A percentile compares a stretch with the other conserved stretches of the same genome.
These are phyloP conservation scores for Phytophthora kernoviae DNA, from an alignment of 352 stramenopile species.

Conservation along the genomic window DNA sequence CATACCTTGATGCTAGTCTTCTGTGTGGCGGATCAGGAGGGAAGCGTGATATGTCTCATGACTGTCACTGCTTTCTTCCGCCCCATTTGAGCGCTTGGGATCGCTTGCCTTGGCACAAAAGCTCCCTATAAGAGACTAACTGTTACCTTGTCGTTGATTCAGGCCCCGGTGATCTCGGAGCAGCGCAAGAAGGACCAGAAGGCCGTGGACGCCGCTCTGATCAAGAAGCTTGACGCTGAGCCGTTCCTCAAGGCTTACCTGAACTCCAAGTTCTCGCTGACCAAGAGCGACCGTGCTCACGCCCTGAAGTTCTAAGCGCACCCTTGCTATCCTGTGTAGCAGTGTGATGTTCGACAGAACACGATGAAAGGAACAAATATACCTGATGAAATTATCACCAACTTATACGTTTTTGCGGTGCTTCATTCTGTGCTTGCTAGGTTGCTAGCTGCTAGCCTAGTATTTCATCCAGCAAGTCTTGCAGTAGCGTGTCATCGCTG, in stretches of 20 bases:
- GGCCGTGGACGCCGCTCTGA: constrained; percentile 93
- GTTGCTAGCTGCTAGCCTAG: constrained; percentile 25
- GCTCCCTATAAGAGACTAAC: constrained; percentile 67
- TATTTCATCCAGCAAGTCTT: constrained; percentile 81
- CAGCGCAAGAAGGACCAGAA: constrained; percentile 99
- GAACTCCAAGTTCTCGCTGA: constrained; percentile 98
- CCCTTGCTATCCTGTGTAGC: constrained; percentile 27
- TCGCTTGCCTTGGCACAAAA: constrained; percentile 88
- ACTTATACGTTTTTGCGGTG: constrained; percentile 2
- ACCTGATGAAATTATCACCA: constrained; percentile 69
- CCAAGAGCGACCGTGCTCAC: constrained; percentile 97
- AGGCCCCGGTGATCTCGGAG: constrained; percentile 94
- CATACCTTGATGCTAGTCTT: not conserved
- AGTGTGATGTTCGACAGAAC: constrained; percentile 25
- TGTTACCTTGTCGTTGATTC: constrained; percentile 4
- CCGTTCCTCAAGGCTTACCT: constrained; percentile 98
- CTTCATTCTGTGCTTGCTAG: not conserved
- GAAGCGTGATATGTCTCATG: constrained; percentile 2
- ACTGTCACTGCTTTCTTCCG: constrained; percentile 6
- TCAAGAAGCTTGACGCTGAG: constrained; percentile 87
- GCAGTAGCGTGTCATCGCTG: constrained; percentile 51
- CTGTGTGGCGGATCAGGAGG: constrained; percentile 12
- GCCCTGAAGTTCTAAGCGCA: constrained; percentile 98
- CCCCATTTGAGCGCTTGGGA: constrained; percentile 87
- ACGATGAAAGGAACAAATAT: constrained; percentile 48